Conservation (phyloP, 257 asterid genomes). For the Mitragyna speciosa region DNA sequence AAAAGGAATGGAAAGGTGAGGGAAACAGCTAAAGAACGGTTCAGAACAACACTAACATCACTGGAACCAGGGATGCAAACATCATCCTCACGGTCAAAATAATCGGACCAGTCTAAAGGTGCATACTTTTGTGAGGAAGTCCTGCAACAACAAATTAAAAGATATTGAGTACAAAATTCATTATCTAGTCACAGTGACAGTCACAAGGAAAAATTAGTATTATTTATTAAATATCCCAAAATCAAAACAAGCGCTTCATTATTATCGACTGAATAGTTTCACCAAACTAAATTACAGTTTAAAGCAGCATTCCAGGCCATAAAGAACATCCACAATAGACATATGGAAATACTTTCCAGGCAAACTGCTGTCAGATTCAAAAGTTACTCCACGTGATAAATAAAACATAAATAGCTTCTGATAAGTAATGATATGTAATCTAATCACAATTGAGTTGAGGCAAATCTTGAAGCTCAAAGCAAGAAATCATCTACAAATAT, state of each 20-base stretch:
- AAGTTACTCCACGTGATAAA: neutral
- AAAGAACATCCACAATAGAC: neutral
- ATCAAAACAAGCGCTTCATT: no score
- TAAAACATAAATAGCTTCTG: neutral
- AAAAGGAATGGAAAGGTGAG: neutral
- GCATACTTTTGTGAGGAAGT: conserved; percentile 67
- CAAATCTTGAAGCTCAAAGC: neutral
- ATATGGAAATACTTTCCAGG: no score
- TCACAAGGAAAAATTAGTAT: no score
- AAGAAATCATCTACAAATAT: neutral
- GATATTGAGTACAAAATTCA: conserved; percentile 11
- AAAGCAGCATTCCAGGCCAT: neutral
- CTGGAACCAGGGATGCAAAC: conserved; percentile 65
- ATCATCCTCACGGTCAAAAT: conserved; percentile 86
- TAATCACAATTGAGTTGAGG: neutral
- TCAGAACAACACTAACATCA: conserved; percentile 51
- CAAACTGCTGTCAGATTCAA: neutral
- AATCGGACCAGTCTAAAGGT: conserved; percentile 72
- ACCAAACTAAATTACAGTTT: neutral
- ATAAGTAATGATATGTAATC: neutral
- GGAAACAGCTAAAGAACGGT: conserved; percentile 17
- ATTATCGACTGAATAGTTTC: neutral
- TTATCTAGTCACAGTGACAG: neutral
- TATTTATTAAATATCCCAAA: no score
- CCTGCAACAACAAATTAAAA: conserved; percentile 39